Conservation (phyloP, 441 rosid species). For the Aleurites moluccanus region DNA sequence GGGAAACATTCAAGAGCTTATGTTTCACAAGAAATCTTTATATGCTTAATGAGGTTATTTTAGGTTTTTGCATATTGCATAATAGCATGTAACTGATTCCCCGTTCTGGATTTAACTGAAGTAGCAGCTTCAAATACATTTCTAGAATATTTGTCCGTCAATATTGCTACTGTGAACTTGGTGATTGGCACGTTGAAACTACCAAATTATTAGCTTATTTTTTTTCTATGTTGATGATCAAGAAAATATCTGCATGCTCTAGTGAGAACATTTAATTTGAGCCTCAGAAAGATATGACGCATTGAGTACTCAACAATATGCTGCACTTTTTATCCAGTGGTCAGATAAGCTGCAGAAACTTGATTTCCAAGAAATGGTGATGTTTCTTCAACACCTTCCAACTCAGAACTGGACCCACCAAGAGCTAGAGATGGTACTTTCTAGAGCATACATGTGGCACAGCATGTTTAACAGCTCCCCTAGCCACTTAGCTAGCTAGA, state of each 20-base stretch:
- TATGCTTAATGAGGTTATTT: neutral
- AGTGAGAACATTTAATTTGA: neutral
- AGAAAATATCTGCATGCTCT: neutral
- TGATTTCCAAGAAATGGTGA: slow-evolving; percentile 97
- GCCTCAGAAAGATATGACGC: neutral
- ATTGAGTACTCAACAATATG: neutral
- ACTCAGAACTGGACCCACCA: slow-evolving; percentile 85
- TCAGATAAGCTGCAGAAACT: slow-evolving; percentile 85
- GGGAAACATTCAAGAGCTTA: neutral
- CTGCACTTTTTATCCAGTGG: slow-evolving; percentile 53
- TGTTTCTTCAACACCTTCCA: slow-evolving; percentile 96
- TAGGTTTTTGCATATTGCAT: neutral
- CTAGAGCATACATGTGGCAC: slow-evolving; percentile 95
- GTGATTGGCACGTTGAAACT: neutral
- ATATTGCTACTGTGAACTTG: neutral
- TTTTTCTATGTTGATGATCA: neutral
- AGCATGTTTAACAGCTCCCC: slow-evolving; percentile 96
- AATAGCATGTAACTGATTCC: neutral
- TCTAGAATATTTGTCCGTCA: neutral
- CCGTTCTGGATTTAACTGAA: neutral
- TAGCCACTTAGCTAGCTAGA: slow-evolving; percentile 77
- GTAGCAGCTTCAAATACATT: neutral
- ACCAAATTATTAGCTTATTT: neutral
- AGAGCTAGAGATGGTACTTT: slow-evolving; percentile 92
- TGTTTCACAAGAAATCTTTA: neutral